Base-by-base conservation (phyloP, 140 eudicot species). In the Cichorium intybus region DNA sequence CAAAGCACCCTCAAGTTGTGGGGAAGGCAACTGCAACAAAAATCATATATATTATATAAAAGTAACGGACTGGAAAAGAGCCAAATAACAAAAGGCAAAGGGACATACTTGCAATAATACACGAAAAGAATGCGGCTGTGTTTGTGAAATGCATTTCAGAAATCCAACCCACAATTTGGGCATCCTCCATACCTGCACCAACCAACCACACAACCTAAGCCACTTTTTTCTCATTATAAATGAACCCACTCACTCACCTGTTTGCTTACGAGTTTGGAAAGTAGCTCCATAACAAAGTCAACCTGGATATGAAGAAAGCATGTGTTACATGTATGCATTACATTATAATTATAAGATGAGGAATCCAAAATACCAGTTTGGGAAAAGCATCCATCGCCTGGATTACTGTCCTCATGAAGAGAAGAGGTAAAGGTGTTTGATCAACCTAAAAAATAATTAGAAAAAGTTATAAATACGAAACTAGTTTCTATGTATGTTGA, bases 81-180 rank as follows among this genome's bases (percentile, higher is more conserved):
- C 8, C 17, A 9, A 53, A 34, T 37, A 16, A 14, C 1, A 26
- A 2, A 7, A 43, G 21, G 21, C 20, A 3, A 46, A 67, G 34
- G 50, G 55, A 62, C 75, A 41, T 81, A 94, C 99, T 88, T 88
- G 93, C 46, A 94, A 56, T 58, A 94, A 71, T 39, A 94, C 97
- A 53, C 35, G 63, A 73, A 84, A 88, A 24, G 99, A 94, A 83
- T 89, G 99, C 7, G 99, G 99, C 27, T 86, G 97, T 0, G 97
- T 94, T 58, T 89, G 95, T 24, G 95, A 89, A 60, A 89, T 78
- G 46, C 99, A 94, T 80, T 94, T 94, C 75, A 94, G 26, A 76
- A 94, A 81, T 55, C 99, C 99, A 63, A 84, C 88, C 97, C 97
- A 94, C 54, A 89, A 79, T 73, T 94, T 86, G 10, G 97, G 97